phyloP scores from a whole-genome alignment of 169 alveolate species.

The Perkinsus marinus region DNA sequence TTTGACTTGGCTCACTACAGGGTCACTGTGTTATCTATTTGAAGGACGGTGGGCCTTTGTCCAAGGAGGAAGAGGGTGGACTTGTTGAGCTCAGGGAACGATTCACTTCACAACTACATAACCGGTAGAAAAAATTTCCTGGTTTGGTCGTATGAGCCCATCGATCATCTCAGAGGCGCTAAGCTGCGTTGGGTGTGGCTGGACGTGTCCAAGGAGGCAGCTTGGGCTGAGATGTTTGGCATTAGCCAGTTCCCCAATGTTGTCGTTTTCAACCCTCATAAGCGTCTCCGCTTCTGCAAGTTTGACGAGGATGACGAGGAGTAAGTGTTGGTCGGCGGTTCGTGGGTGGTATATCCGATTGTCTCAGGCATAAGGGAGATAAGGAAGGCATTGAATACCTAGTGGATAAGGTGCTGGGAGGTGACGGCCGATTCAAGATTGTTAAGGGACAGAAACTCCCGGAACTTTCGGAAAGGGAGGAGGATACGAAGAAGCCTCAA shows the following conservation, averaged over 20 bases:
- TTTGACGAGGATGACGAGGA: conserved; percentile 32
- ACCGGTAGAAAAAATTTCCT: neutral
- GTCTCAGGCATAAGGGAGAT: neutral
- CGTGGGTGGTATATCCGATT: neutral
- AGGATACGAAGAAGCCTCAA: neutral
- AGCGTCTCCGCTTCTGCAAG: conserved; percentile 47
- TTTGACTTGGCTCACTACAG: neutral
- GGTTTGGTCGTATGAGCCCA: neutral
- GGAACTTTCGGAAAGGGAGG: neutral
- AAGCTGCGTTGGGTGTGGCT: conserved; percentile 64
- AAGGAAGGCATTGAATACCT: neutral
- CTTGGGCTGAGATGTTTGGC: conserved; percentile 40
- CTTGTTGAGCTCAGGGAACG: neutral
- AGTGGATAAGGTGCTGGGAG: neutral
- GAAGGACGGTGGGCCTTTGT: neutral
- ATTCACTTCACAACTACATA: neutral
- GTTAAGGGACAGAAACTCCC: neutral
- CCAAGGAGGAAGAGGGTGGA: neutral
- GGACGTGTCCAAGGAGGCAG: conserved; percentile 43
- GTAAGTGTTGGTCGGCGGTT: neutral
- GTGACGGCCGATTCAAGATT: neutral
- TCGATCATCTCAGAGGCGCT: conserved; percentile 25
- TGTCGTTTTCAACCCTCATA: conserved; percentile 57
- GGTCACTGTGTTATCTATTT: neutral
- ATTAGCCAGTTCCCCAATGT: conserved; percentile 48